Conservation (phyloP, 2,329 filamentous ascomycete species). For the Fusarium sp. region DNA sequence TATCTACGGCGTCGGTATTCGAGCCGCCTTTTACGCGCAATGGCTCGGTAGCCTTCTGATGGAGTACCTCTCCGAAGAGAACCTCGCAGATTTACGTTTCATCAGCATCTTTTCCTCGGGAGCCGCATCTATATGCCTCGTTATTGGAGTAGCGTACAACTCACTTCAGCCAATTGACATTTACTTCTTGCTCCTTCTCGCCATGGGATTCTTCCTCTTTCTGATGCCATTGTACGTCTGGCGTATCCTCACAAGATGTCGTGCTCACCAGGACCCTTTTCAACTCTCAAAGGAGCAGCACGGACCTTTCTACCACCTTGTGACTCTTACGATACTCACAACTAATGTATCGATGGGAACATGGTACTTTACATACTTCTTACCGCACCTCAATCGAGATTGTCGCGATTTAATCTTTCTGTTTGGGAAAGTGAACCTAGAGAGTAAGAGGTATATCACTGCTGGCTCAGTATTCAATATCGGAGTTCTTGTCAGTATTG, state of each 20-base stretch:
- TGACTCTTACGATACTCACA: constrained; percentile 46
- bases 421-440: constrained; percentile 47
- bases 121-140: constrained; percentile 45
- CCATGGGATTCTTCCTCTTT: constrained; percentile 50
- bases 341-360: constrained; percentile 47
- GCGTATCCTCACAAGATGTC: constrained; percentile 50
- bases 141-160: constrained; percentile 42
- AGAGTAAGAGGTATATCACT: constrained; percentile 46
- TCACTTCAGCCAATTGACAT: constrained; percentile 49
- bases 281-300: constrained; percentile 45
- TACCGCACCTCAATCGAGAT: constrained; percentile 39
- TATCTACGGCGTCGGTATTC: constrained; percentile 54
- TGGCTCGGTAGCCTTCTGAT: constrained; percentile 53
- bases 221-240: constrained; percentile 52
- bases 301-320: constrained; percentile 44
- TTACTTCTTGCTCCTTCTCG: constrained; percentile 50
- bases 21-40: constrained; percentile 52
- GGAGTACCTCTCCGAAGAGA: constrained; percentile 48
- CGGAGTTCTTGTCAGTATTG: constrained; percentile 43
- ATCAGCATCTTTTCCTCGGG: constrained; percentile 51
- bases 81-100: constrained; percentile 48
- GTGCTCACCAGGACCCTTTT: constrained; percentile 49
- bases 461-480: constrained; percentile 51
- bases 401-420: constrained; percentile 52
- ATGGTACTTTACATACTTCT: constrained; percentile 50